phyloP scores from a whole-genome alignment of 163 green algal species.

The Chlorella variabilis region DNA sequence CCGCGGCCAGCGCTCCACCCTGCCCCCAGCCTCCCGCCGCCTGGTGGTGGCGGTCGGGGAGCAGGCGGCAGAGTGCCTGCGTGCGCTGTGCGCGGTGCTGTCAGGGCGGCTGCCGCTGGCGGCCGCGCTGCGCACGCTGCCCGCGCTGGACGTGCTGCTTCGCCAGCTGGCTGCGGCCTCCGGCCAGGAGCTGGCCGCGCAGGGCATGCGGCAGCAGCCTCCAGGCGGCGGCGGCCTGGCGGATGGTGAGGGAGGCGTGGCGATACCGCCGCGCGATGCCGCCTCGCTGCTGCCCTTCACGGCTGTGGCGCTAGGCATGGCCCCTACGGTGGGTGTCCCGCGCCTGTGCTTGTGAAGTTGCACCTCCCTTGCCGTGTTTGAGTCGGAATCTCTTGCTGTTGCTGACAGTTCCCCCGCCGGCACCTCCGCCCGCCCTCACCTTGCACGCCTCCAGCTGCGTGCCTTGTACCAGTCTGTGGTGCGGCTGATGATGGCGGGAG shows the following conservation, averaged over 20 bases:
- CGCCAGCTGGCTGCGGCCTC: background rate
- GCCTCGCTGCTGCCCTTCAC: background rate
- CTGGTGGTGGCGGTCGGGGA: conserved; percentile 3
- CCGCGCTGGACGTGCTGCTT: background rate
- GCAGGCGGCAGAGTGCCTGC: conserved; percentile 5
- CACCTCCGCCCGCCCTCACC: no score
- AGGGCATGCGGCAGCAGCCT: background rate
- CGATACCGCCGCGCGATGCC: background rate
- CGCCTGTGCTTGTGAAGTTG: no score
- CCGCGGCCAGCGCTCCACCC: background rate
- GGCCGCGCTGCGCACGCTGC: conserved; percentile 4
- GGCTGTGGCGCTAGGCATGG: background rate
- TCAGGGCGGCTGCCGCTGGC: background rate
- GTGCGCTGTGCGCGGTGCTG: background rate
- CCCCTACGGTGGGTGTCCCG: background rate
- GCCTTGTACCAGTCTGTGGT: no score
- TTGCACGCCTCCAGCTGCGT: no score
- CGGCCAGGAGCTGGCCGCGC: background rate
- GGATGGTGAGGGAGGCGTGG: background rate
- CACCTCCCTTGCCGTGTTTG: no score
- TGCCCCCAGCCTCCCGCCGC: background rate
- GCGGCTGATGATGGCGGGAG: no score
- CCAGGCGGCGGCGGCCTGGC: background rate
- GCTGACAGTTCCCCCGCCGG: no score
- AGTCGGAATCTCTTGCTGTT: no score